Evolutionary conservation across 805 yeast species (phyloP).

Genomic region (Wickerhamiella australiensis): DNA sequence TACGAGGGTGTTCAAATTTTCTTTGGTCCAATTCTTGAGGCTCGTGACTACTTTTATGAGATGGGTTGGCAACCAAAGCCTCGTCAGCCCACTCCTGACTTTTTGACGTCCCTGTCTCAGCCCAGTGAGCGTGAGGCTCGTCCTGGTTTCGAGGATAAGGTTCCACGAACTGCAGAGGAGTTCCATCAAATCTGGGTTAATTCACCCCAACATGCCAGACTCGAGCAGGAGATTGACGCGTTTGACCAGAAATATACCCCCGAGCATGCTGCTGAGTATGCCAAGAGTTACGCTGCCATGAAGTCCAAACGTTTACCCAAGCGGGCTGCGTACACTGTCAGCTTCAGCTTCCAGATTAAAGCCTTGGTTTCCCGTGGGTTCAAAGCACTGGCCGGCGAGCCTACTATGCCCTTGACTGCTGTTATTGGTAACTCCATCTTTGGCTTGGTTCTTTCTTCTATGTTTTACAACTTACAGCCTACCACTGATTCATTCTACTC

Average conservation of each 20-base stretch:
- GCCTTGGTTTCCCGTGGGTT: constrained; percentile 41
- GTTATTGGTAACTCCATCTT: constrained; percentile 40
- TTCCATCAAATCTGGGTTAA: constrained; percentile 47
- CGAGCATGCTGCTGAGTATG: constrained; percentile 31
- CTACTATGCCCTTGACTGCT: constrained; percentile 37
- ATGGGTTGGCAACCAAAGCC: constrained; percentile 57
- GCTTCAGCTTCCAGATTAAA: constrained; percentile 38
- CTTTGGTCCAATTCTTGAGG: constrained; percentile 47
- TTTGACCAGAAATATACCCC: constrained; percentile 27
- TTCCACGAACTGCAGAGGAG: constrained; percentile 52
- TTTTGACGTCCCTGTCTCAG: constrained; percentile 56
- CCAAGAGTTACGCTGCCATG: constrained; percentile 30
- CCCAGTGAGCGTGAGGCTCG: constrained; percentile 45
- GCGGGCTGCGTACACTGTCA: constrained; percentile 35
- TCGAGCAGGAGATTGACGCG: constrained; percentile 37
- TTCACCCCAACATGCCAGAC: constrained; percentile 35
- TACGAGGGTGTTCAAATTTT: constrained; percentile 52
- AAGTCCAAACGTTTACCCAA: constrained; percentile 31
- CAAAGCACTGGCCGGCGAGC: constrained; percentile 47
- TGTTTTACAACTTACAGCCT: constrained; percentile 42
- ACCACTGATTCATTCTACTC: constrained; percentile 47
- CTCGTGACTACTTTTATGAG: constrained; percentile 44
- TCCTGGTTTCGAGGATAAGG: constrained; percentile 38
- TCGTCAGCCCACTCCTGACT: constrained; percentile 61
- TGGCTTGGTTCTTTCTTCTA: constrained; percentile 52